Evolutionary conservation across 306 rosid genomes (phyloP).

Genomic region (Prunus armeniaca): DNA sequence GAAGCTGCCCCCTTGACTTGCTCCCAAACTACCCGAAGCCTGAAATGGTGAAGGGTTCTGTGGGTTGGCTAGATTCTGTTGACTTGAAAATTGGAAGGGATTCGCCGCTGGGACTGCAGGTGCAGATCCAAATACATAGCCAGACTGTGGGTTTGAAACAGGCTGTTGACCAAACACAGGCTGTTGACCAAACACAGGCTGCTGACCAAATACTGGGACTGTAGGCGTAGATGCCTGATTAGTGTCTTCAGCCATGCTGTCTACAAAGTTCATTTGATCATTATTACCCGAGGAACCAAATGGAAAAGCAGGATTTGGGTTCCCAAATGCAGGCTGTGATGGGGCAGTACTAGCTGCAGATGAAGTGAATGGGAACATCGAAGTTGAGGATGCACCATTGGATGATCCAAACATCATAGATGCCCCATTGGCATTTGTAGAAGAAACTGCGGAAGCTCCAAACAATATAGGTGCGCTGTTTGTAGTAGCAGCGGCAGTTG

Average conservation of each 20-base stretch:
- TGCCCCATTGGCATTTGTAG: conserved; percentile 32
- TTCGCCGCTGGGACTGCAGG: conserved; percentile 34
- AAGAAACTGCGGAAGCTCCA: conserved; percentile 33
- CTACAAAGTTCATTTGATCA: conserved; percentile 78
- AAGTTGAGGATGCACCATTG: conserved; percentile 42
- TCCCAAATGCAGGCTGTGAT: conserved; percentile 61
- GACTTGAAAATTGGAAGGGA: conserved; percentile 61
- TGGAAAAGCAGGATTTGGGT: conserved; percentile 31
- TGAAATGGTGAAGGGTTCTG: conserved; percentile 71
- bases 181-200: conserved; percentile 34
- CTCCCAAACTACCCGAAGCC: conserved; percentile 65
- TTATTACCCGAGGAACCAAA: conserved; percentile 50
- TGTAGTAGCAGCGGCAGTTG: background rate
- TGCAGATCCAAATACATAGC: conserved; percentile 53
- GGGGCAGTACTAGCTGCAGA: conserved; percentile 35
- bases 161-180: conserved; percentile 56
- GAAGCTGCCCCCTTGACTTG: conserved; percentile 62
- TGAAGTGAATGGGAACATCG: conserved; percentile 58
- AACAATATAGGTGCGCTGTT: conserved; percentile 12
- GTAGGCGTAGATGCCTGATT: conserved; percentile 42
- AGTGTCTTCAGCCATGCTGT: conserved; percentile 92
- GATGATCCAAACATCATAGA: conserved; percentile 49
- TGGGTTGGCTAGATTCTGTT: conserved; percentile 43
- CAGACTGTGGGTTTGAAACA: conserved; percentile 39
- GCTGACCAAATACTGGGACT: conserved; percentile 30